Conservation (phyloP, 2,329 filamentous ascomycete species). For the Clarireedia hainanense region DNA sequence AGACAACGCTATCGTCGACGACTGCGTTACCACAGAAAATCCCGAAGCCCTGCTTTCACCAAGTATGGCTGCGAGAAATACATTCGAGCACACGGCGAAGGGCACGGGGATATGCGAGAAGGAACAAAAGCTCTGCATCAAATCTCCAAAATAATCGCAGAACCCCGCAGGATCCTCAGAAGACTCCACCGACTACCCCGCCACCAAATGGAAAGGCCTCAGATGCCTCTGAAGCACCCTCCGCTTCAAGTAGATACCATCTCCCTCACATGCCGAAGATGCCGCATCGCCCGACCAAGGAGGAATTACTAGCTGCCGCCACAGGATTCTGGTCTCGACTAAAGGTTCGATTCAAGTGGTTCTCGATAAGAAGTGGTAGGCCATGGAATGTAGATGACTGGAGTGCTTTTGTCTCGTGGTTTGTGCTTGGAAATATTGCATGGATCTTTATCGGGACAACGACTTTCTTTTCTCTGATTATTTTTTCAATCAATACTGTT, state of each 20-base stretch:
- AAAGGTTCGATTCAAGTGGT: conserved; percentile 93
- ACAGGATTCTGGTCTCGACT: conserved; percentile 88
- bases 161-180: conserved; percentile 16
- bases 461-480: conserved; percentile 88
- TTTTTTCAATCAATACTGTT: conserved; percentile 89
- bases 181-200: conserved; percentile 12
- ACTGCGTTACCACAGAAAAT: conserved; percentile 9
- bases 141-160: conserved; percentile 19
- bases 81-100: conserved; percentile 24
- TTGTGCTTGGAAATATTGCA: conserved; percentile 83
- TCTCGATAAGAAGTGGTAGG: conserved; percentile 85
- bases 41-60: conserved; percentile 12
- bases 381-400: conserved; percentile 97
- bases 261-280: conserved; percentile 55
- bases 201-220: conserved; percentile 11
- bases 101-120: conserved; percentile 18
- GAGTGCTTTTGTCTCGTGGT: conserved; percentile 91
- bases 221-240: conserved; percentile 16
- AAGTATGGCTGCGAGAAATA: conserved; percentile 25
- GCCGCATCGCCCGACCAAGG: conserved; percentile 84
- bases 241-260: conserved; percentile 43
- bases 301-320: conserved; percentile 84
- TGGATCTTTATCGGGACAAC: conserved; percentile 97
- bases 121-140: conserved; percentile 28
- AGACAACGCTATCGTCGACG: conserved; percentile 21